These are phyloP conservation scores for Cicer cuneatum DNA, from an alignment of 306 rosid genomes.

Conservation along the genomic window DNA sequence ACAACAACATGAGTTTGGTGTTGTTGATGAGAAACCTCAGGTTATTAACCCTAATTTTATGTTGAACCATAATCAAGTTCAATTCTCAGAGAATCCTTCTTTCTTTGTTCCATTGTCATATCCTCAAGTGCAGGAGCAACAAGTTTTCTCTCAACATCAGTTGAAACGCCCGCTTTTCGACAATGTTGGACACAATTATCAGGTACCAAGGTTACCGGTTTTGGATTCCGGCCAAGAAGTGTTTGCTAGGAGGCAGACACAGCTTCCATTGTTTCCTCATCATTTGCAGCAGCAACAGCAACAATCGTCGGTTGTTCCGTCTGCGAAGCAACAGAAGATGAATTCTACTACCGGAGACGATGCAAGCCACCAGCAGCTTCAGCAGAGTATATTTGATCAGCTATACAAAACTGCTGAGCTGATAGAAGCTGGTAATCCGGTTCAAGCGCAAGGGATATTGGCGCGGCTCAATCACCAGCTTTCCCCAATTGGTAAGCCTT, in stretches of 20 bases:
- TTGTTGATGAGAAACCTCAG: conserved; percentile 78
- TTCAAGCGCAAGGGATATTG: conserved; percentile 99
- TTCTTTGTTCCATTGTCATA: conserved; percentile 74
- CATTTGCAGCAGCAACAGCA: conserved; percentile 60
- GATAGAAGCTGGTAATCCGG: conserved; percentile 85
- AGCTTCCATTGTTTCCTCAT: conserved; percentile 72
- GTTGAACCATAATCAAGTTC: conserved; percentile 71
- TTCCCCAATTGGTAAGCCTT: conserved; percentile 90
- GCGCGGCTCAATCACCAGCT: conserved; percentile 99
- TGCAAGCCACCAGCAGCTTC: conserved; percentile 70
- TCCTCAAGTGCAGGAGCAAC: conserved; percentile 71
- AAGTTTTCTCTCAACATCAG: conserved; percentile 59
- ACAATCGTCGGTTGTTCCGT: conserved; percentile 52
- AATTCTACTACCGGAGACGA: conserved; percentile 57
- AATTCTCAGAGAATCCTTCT: conserved; percentile 62
- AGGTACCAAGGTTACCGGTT: conserved; percentile 53
- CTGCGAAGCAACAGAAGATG: conserved; percentile 61
- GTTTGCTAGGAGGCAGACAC: conserved; percentile 57
- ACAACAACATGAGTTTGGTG: conserved; percentile 56
- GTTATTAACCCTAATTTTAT: conserved; percentile 64
- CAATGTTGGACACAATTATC: conserved; percentile 52
- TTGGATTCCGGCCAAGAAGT: conserved; percentile 61
- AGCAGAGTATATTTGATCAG: conserved; percentile 77
- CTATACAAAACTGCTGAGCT: conserved; percentile 83
- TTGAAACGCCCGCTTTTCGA: conserved; percentile 67